These are phyloP conservation scores for Suillus ampliporus DNA, from an alignment of 768 basidiomycete genomes.

Conservation along the genomic window DNA sequence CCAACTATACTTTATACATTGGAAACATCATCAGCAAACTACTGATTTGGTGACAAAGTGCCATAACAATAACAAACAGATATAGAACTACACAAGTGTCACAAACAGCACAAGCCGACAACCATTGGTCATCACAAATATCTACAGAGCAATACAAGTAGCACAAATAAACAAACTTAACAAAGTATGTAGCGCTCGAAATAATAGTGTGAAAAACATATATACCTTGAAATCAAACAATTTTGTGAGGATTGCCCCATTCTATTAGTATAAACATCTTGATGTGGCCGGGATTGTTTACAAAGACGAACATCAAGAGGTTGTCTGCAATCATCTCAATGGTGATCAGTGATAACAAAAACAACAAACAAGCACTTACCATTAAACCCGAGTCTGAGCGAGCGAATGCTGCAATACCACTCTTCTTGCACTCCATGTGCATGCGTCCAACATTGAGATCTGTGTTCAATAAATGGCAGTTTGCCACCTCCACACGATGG, in stretches of 20 bases:
- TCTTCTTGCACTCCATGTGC: conserved; percentile 1
- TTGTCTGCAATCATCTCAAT: background rate
- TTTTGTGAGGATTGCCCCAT: no score
- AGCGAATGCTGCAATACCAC: background rate
- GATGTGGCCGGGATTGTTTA: no score
- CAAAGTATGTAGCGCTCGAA: background rate
- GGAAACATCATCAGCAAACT: conserved; percentile 58
- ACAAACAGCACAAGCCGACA: background rate
- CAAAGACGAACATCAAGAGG: background rate
- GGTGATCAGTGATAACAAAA: background rate
- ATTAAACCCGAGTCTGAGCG: background rate
- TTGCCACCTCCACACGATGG: background rate
- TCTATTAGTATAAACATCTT: no score
- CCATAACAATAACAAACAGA: background rate
- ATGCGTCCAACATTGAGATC: background rate
- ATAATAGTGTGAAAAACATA: background rate
- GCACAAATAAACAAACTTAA: background rate
- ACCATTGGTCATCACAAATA: background rate
- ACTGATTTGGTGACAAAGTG: background rate
- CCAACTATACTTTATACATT: conserved; percentile 65
- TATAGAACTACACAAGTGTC: background rate
- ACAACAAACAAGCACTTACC: background rate
- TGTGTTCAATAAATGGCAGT: background rate
- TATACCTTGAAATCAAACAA: no score
- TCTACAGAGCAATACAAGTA: background rate